These are phyloP conservation scores for Berberis thunbergii DNA, from an alignment of 164 flowering plant species.

Conservation along the genomic window DNA sequence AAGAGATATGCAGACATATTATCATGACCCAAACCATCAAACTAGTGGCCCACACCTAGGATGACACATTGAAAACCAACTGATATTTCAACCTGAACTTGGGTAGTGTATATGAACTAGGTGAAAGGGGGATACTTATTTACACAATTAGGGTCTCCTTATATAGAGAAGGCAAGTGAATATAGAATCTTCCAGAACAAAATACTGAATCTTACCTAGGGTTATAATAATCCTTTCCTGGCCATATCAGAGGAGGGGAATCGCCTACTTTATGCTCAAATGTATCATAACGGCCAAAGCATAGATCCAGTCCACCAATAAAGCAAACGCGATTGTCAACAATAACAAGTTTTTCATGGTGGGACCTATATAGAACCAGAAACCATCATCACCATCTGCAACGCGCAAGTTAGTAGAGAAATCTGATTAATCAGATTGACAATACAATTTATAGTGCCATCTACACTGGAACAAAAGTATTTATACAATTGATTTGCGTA, in stretches of 20 bases:
- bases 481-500: conserved; percentile 23
- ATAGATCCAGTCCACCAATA: conserved; percentile 94
- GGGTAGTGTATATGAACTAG: too few species aligned
- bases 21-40: too few species aligned
- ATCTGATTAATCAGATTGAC: not conserved
- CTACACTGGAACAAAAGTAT: not conserved
- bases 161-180: too few species aligned
- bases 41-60: too few species aligned
- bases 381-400: conserved; percentile 18
- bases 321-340: conserved; percentile 86
- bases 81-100: too few species aligned
- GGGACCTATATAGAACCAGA: conserved; percentile 63
- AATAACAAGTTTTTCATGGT: conserved; percentile 97
- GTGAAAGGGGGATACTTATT: too few species aligned
- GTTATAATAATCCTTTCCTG: conserved; percentile 97
- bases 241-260: conserved; percentile 70
- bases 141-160: too few species aligned
- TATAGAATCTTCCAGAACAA: not conserved
- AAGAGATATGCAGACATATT: too few species aligned
- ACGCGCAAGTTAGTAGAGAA: conserved; percentile 1
- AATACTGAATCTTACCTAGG: conserved; percentile 48
- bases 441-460: not conserved
- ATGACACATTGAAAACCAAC: too few species aligned
- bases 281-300: conserved; percentile 97
- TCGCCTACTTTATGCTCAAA: conserved; percentile 78